These are phyloP conservation scores for Neophaeococcomyces aloes DNA, from an alignment of 2,329 filamentous ascomycete genomes.

Conservation along the genomic window DNA sequence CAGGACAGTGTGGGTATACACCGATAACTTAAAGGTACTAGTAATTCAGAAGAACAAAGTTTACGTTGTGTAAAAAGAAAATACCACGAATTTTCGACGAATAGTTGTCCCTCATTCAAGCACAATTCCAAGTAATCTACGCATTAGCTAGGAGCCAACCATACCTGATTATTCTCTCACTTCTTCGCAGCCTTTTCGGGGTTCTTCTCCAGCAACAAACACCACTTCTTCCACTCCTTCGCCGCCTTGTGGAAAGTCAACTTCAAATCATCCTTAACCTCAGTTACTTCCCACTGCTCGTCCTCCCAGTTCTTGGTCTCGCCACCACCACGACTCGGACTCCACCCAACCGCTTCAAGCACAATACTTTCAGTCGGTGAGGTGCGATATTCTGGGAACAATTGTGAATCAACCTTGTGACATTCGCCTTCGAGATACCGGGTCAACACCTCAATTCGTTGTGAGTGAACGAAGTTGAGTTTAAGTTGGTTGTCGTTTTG, in stretches of 20 bases:
- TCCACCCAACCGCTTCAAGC: slow-evolving; percentile 36
- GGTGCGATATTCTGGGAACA: slow-evolving; percentile 26
- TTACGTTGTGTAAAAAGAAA: too few species aligned
- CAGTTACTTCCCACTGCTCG: slow-evolving; percentile 33
- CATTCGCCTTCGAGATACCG: slow-evolving; percentile 32
- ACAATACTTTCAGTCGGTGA: slow-evolving; percentile 31
- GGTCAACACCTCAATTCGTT: slow-evolving; percentile 28
- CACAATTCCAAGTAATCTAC: too few species aligned
- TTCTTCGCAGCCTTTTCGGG: slow-evolving; percentile 32
- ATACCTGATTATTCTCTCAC: slow-evolving; percentile 11
- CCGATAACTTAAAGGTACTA: too few species aligned
- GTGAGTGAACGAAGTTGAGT: slow-evolving; percentile 28
- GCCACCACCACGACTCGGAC: slow-evolving; percentile 26
- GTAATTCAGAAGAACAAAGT: too few species aligned
- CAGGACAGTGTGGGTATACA: too few species aligned
- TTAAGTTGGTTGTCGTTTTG: slow-evolving; percentile 25
- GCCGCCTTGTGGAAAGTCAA: slow-evolving; percentile 31
- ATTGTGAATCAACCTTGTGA: slow-evolving; percentile 26
- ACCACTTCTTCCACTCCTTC: slow-evolving; percentile 33
- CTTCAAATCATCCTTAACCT: slow-evolving; percentile 34
- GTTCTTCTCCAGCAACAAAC: slow-evolving; percentile 29
- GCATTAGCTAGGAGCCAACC: too few species aligned
- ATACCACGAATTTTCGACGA: too few species aligned
- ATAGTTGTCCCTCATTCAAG: too few species aligned
- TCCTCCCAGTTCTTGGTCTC: slow-evolving; percentile 33